phyloP scores from a whole-genome alignment of 2,329 filamentous ascomycete species.

The Peltaster fructicola region DNA sequence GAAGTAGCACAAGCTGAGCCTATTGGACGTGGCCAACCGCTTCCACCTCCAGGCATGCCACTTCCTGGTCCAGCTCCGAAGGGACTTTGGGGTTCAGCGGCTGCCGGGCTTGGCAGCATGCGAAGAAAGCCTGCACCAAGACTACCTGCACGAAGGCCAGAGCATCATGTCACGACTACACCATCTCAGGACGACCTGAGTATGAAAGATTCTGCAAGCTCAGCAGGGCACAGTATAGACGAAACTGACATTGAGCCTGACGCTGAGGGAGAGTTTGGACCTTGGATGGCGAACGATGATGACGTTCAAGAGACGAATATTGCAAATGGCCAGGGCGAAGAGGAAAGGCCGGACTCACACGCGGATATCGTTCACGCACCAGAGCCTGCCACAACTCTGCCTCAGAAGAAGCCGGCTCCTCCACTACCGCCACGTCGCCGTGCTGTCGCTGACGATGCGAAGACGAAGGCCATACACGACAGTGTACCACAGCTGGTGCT shows the following conservation, averaged over 20 bases:
- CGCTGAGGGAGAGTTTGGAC: slow-evolving; percentile 11
- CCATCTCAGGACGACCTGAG: neutral
- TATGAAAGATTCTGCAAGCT: slow-evolving; percentile 1
- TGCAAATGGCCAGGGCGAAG: too few relatives aligned
- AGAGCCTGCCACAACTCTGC: too few relatives aligned
- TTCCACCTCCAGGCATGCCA: slow-evolving; percentile 66
- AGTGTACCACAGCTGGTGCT: too few relatives aligned
- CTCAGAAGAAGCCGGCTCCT: too few relatives aligned
- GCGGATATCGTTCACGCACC: too few relatives aligned
- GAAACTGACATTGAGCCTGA: slow-evolving; percentile 4
- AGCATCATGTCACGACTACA: neutral
- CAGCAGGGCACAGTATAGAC: slow-evolving; percentile 1
- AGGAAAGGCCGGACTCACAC: too few relatives aligned
- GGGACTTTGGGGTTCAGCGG: slow-evolving; percentile 6
- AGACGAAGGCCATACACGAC: too few relatives aligned
- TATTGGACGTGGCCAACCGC: slow-evolving; percentile 64
- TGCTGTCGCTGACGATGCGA: too few relatives aligned
- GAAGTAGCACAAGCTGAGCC: slow-evolving; percentile 38
- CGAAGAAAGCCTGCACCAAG: slow-evolving; percentile 14
- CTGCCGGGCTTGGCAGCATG: slow-evolving; percentile 4
- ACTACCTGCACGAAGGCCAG: slow-evolving; percentile 3
- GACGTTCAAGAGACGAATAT: slow-evolving; percentile 1
- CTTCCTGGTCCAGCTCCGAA: slow-evolving; percentile 35
- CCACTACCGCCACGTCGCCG: too few relatives aligned
- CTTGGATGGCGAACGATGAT: slow-evolving; percentile 10